A percentile compares a stretch with the other conserved stretches of the same genome.
Conservation (phyloP, 2,329 filamentous ascomycete species). For the Pseudocercospora fuligena region DNA sequence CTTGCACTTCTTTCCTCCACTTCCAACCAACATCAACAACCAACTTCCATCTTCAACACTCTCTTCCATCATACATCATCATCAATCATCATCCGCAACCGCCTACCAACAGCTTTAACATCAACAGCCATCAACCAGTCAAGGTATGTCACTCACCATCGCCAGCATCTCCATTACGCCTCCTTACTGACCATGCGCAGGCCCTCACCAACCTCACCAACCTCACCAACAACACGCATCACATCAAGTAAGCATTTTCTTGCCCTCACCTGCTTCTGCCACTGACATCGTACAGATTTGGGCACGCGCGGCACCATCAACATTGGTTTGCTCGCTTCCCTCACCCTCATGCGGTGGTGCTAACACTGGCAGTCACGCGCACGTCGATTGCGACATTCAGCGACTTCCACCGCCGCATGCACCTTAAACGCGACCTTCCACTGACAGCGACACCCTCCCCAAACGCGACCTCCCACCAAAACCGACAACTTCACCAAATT, state of each 20-base stretch:
- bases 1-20: neutral
- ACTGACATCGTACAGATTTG: neutral
- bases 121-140: neutral
- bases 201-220: neutral
- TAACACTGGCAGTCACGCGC: neutral
- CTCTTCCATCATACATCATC: neutral
- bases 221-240: neutral
- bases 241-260: neutral
- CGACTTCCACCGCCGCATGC: neutral
- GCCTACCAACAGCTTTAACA: neutral
- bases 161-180: neutral
- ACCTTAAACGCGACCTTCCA: neutral
- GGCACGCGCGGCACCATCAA: neutral
- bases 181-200: neutral
- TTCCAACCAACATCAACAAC: neutral
- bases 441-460: neutral
- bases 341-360: neutral
- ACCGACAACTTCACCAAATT: neutral
- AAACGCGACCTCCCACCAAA: neutral
- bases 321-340: neutral
- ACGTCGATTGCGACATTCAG: neutral
- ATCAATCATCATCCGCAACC: neutral
- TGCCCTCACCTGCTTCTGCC: neutral
- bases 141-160: neutral
- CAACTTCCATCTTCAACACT: neutral